Evolutionary conservation across 768 basidiomycete genomes (phyloP).

Genomic region (Amanita rubescens): DNA sequence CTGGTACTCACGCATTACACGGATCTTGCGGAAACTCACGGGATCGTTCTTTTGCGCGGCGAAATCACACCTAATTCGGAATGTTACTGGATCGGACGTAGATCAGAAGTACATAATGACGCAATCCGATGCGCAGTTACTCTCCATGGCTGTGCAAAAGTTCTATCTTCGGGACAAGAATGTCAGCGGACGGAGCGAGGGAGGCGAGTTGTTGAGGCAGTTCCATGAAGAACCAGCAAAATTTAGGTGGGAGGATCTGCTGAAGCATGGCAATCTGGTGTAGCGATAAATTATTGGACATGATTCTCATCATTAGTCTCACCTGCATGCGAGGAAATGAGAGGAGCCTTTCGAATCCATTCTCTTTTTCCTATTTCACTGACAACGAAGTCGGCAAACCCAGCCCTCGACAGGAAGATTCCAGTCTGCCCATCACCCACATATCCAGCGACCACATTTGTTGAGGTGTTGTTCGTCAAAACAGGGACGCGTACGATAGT

Average conservation of each 20-base stretch:
- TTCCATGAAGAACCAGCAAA: slow-evolving; percentile 76
- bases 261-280: slow-evolving; percentile 40
- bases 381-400: slow-evolving; percentile 54
- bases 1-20: slow-evolving; percentile 89
- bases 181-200: slow-evolving; percentile 26
- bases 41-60: slow-evolving; percentile 79
- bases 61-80: slow-evolving; percentile 75
- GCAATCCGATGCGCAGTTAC: slow-evolving; percentile 79
- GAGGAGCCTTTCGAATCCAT: slow-evolving; percentile 51
- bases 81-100: slow-evolving; percentile 21
- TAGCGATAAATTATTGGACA: background rate
- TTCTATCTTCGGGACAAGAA: slow-evolving; percentile 68
- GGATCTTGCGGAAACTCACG: slow-evolving; percentile 75
- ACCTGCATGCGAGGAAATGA: slow-evolving; percentile 20
- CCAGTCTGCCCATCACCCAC: slow-evolving; percentile 55
- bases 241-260: slow-evolving; percentile 78
- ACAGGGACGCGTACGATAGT: slow-evolving; percentile 65
- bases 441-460: slow-evolving; percentile 51
- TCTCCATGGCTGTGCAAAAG: slow-evolving; percentile 74
- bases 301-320: background rate
- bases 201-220: slow-evolving; percentile 45
- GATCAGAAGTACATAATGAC: slow-evolving; percentile 51
- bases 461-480: slow-evolving; percentile 41
- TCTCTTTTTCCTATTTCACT: slow-evolving; percentile 48
- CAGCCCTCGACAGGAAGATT: slow-evolving; percentile 43